phyloP scores from a whole-genome alignment of 768 basidiomycete genomes.

The Pluteus cervinus region DNA sequence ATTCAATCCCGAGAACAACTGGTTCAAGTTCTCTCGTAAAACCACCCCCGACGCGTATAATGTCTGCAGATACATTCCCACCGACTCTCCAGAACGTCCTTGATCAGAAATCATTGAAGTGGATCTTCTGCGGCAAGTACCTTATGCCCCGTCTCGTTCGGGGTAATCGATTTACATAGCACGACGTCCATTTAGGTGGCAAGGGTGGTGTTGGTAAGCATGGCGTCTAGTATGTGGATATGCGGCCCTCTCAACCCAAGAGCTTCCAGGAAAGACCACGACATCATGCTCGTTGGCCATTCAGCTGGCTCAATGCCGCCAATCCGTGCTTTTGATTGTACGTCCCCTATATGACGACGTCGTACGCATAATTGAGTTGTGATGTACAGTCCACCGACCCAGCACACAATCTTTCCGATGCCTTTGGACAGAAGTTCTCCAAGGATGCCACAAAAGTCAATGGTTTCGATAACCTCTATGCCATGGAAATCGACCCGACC shows the following conservation, averaged over 20 bases:
- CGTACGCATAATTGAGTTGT: neutral
- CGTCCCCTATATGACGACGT: constrained; percentile 20
- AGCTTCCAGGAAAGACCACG: constrained; percentile 82
- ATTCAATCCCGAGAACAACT: neutral
- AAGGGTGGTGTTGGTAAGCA: constrained; percentile 95
- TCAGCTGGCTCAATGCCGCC: constrained; percentile 81
- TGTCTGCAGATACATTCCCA: constrained; percentile 62
- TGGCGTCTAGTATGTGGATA: constrained; percentile 1
- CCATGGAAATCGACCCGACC: constrained; percentile 99
- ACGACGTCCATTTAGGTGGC: constrained; percentile 61
- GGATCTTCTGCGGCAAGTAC: constrained; percentile 95
- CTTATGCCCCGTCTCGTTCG: constrained; percentile 5
- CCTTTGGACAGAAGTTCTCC: constrained; percentile 98
- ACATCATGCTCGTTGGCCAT: constrained; percentile 98
- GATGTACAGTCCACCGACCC: constrained; percentile 86
- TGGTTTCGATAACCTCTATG: constrained; percentile 92
- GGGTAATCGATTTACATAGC: constrained; percentile 4
- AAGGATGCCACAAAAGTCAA: constrained; percentile 99
- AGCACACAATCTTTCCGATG: constrained; percentile 98
- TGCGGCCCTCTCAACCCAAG: constrained; percentile 4
- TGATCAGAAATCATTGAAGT: constrained; percentile 90
- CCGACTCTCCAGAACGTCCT: constrained; percentile 92
- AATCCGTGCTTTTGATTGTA: constrained; percentile 96
- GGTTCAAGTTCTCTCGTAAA: neutral
- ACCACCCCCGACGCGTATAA: constrained; percentile 15